Evolutionary conservation across 2,329 filamentous ascomycete species (phyloP), one percentile per base, ranked within the genome.

Genomic region (Bipolaris zeicola): DNA sequence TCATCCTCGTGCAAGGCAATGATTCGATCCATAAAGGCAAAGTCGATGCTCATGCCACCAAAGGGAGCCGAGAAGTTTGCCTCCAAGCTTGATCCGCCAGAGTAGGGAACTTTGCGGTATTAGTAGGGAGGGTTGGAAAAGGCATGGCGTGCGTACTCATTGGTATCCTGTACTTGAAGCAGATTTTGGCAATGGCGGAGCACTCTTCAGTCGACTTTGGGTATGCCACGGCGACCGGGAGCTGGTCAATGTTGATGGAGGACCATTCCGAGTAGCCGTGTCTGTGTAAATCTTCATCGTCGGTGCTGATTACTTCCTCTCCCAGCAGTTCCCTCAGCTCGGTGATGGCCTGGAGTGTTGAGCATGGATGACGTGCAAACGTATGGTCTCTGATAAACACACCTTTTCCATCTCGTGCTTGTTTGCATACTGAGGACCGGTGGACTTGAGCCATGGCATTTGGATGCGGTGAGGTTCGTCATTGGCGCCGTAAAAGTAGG

Each of bases 21-120:
- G 24, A 96, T 89, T 67, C 87, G 81, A 73, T 96, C 89, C 93
- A 97, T 97, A 69, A 86, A 86, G 1, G 87, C 85, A 73, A 97
- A 97, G 71, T 97, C 93, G 48, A 97, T 89, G 63, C 90, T 94
- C 70, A 97, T 85, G 11, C 93, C 93, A 11, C 92, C 92, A 70
- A 88, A 89, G 0, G 92, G 91, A 13, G 92, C 91, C 0, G 91
- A 90, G 75, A 96, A 96, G 73, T 96, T 95, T 13, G 90, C 93
- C 75, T 97, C 93, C 0, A 97, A 80, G 63, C 90, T 94, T 0
- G 91, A 89, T 13, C 92, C 93, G 2, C 92, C 92, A 0, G 91
- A 95, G 71, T 90, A 96, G 0, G 91, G 89, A 57, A 95, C 89
- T 78, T 41, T 24, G 33, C 28, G 1, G 6, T 8, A 24, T 62